Evolutionary conservation across 805 yeast species (phyloP).

Genomic region (Soucietia sequanensis): DNA sequence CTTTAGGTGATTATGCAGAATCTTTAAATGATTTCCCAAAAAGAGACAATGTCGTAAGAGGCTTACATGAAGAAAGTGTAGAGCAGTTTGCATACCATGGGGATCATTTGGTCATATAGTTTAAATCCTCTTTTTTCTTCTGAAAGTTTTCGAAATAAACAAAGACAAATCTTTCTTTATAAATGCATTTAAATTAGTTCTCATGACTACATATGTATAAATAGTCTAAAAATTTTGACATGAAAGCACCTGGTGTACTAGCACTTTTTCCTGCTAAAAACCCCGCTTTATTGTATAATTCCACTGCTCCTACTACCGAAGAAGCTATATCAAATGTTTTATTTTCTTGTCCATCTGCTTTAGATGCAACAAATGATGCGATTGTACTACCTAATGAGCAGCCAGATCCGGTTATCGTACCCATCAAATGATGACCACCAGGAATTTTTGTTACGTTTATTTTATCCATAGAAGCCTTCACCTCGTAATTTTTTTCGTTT

Average conservation of each 20-base stretch:
- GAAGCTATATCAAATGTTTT: constrained; percentile 27
- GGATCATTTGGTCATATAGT: constrained; percentile 1
- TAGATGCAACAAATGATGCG: constrained; percentile 54
- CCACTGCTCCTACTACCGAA: constrained; percentile 56
- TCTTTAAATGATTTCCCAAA: constrained; percentile 77
- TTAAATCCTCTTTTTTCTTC: no score
- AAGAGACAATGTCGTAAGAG: no score
- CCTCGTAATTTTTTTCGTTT: constrained; percentile 13
- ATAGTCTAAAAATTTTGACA: constrained; percentile 45
- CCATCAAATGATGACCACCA: constrained; percentile 68
- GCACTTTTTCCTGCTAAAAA: constrained; percentile 42
- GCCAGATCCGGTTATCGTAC: constrained; percentile 75
- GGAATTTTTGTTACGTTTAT: constrained; percentile 31
- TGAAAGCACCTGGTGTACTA: constrained; percentile 57
- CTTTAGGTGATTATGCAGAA: constrained; percentile 82
- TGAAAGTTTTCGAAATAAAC: no score
- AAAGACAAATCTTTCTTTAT: no score
- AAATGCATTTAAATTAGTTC: no score
- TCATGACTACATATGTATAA: no score
- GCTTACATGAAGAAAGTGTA: no score
- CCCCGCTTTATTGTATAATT: constrained; percentile 62
- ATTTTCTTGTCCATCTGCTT: constrained; percentile 19
- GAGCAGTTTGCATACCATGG: constrained; percentile 2
- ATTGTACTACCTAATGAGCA: constrained; percentile 77
- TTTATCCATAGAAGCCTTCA: no score